Base-by-base conservation (phyloP, 192 early-diverging fungal genomes). In the Glomus cerebriforme region DNA sequence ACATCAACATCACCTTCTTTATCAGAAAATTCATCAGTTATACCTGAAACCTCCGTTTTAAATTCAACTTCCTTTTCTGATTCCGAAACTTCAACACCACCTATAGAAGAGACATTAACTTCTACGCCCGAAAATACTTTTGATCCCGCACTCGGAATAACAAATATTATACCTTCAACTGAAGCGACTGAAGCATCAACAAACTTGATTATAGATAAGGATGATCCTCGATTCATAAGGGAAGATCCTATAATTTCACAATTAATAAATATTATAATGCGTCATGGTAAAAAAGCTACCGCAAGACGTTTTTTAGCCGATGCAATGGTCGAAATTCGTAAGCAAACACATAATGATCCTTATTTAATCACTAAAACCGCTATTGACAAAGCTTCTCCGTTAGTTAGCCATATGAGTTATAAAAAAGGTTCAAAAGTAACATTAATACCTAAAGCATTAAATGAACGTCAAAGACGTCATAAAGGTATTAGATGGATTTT, bases 251-350 rank as follows among this genome's bases (percentile, higher is more conserved):
- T 96, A 15, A 73, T 95, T 12, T 86, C 89, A 26, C 95, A 95
- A 39, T 79, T 96, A 10, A 93, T 95, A 54, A 97, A 96, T 85
- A 96, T 92, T 77, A 90, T 98, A 72, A 98, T 98, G 96, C 85
- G 91, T 76, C 90, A 96, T 77, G 97, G 97, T 43, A 95, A 96
- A 84, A 98, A 97, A 82, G 88, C 91, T 9, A 87, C 84, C 7
- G 94, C 96, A 9, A 89, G 92, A 62, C 80, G 90, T 8, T 82
- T 91, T 24, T 83, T 97, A 1, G 80, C 84, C 9, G 88, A 90
- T 74, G 93, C 94, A 9, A 80, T 97, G 47, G 73, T 86, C 35
- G 85, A 92, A 70, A 92, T 98, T 59, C 87, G 88, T 47, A 49
- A 81, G 37, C 82, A 88, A 59, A 91, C 90, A 35, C 89, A 88